Evolutionary conservation across 2,329 filamentous ascomycete species (phyloP), one percentile per base, ranked within the genome.

Genomic region (Eurotiales sp.): DNA sequence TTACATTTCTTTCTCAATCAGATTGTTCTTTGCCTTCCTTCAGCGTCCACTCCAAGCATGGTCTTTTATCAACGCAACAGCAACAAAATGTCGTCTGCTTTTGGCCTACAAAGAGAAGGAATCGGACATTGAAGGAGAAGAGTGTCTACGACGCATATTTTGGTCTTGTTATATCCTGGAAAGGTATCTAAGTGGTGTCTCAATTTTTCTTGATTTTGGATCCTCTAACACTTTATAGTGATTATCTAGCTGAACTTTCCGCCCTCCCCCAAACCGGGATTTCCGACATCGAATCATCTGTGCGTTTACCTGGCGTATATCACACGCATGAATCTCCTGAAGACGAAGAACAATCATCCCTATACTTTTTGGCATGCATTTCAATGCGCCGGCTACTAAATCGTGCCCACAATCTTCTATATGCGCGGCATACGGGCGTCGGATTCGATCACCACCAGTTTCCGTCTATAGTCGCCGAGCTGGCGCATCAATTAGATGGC

Each of bases 161-260:
- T 80, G 77, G 77, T 75, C 77, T 0, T 79, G 77, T 51, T 80
- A 79, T 50, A 77, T 80, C 10, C 66, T 80, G 0, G 77, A 80
- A 59, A 78, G 75, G 76, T 73, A 34, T n/a, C n/a, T n/a, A n/a
- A n/a, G n/a, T 6, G 30, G 15, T 14, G 22, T 37, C 30, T 4
- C 21, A 8, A 3, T 39, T 12, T 32, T 32, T 32, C 29, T 32
- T 32, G 10, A 5, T 10, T 32, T 32, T 14, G 5, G 14, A 12
- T 17, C n/a, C 3, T 12, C 36, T 39, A 17, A 39, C 19, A 19
- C n/a, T 19, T 2, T 2, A 1, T 3, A 79, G 76, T 39, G 77
- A 80, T 56, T 77, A 79, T 44, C 69, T 80, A 12, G 77, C 77
- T 3, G 77, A 80, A 55, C 64, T 80, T 3, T 76, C 77, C 3